Base-by-base conservation (phyloP, 2,329 filamentous ascomycete genomes). In the Cadophora gregata region DNA sequence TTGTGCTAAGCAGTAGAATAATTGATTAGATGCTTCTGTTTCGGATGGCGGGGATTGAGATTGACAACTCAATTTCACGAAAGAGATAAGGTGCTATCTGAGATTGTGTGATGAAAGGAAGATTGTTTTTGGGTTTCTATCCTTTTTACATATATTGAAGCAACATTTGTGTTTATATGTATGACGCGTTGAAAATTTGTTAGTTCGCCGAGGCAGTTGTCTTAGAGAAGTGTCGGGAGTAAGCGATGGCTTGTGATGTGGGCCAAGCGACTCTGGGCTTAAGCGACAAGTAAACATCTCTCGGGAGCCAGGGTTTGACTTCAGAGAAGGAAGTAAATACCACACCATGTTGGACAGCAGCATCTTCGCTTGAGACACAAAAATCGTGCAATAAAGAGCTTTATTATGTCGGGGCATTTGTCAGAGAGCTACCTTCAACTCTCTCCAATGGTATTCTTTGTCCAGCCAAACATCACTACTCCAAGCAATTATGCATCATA, bases 151-250 rank as follows among this genome's bases (percentile, higher is more conserved):
- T 27, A 29, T 27, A 14, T 53, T 16, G 16, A 51, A 24, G 38
- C 12, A 59, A 27, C 14, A 56, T 42, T n/a, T 16, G 29, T 60
- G 48, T 42, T n/a, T 16, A 36, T 60, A 58, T 69, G 63, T 60
- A 69, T 69, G 65, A 69, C 67, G 65, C 62, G 48, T 29, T 64
- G 59, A 62, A 65, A 51, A 36, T 63, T 48, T 10, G 19, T 62
- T 29, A 36, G 50, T 48, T 66, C 59, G 27, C 65, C 62, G 62
- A 67, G 64, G 62, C 50, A 36, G 53, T 56, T 31, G 8, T 53
- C 7, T 36, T 7, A 53, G 27, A 29, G 2, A 24, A 56, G 53
- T 31, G 29, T 33, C 53, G 29, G 53, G 16, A 24, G 53, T 56
- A 56, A 56, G 53, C 31, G 53, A 56, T n/a, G 50, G 50, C 50